A percentile compares a stretch with the other conserved stretches of the same genome.
Conservation (phyloP, 2,329 filamentous ascomycete genomes). For the Diaporthe citrichinensis region DNA sequence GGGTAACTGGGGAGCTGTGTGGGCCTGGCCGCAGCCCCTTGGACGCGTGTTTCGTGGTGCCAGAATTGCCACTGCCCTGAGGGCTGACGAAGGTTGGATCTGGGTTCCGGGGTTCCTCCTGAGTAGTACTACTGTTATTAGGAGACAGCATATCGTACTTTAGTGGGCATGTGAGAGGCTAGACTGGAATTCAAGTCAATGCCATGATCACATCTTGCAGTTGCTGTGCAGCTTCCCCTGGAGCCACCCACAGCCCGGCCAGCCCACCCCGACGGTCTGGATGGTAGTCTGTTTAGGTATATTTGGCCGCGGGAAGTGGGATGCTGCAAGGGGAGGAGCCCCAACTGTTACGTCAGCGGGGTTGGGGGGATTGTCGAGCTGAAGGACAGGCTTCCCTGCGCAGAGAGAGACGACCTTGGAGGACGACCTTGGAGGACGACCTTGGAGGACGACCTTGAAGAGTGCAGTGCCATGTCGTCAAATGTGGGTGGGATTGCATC, state of each 20-base stretch:
- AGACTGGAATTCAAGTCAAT: background rate
- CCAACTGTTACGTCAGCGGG: slow-evolving; percentile 33
- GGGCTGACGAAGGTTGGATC: background rate
- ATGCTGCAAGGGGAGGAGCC: background rate
- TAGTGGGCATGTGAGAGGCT: background rate
- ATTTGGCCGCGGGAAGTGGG: slow-evolving; percentile 8
- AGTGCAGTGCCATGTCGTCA: too few species aligned
- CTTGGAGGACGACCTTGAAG: too few species aligned
- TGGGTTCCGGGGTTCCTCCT: background rate
- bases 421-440: too few species aligned
- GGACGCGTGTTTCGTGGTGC: slow-evolving; percentile 25
- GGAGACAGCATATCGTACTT: background rate
- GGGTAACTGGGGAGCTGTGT: slow-evolving; percentile 5
- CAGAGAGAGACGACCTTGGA: background rate
- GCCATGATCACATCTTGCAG: slow-evolving; percentile 14
- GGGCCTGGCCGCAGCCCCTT: slow-evolving; percentile 13
- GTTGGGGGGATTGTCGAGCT: slow-evolving; percentile 11
- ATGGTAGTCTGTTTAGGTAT: background rate
- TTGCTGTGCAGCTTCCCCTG: background rate
- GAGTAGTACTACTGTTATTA: background rate
- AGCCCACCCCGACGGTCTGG: background rate
- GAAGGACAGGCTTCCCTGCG: slow-evolving; percentile 9
- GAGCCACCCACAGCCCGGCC: background rate
- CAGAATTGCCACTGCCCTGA: slow-evolving; percentile 1
- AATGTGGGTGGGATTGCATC: background rate